Base-by-base conservation (phyloP, 2,329 filamentous ascomycete species). In the Curvularia sp. region DNA sequence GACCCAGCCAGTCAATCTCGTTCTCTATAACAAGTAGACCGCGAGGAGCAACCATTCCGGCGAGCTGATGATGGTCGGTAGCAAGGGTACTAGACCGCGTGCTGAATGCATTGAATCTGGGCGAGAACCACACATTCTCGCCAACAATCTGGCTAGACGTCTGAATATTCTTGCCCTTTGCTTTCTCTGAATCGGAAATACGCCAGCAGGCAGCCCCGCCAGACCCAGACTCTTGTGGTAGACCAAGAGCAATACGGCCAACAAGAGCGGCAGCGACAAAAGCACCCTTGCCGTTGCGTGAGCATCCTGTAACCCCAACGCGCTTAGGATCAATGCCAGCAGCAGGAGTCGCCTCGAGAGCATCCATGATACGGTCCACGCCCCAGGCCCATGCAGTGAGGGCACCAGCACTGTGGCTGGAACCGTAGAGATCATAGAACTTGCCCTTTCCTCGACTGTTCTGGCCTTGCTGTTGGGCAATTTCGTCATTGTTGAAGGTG, bases 121-220 rank as follows among this genome's bases (percentile, higher is more conserved):
- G 77, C 53, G 83, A 85, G 80, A 88, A 87, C 86, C 86, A 89
- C 20, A 86, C 84, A 66, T 88, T 87, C 77, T 88, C 86, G 33
- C 75, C 77, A 4, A 88, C 78, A 63, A 88, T 88, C 76, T 88
- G 77, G 28, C 77, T 71, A 0, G 85, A 83, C 0, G 85, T 87
- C 76, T 89, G 86, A 67, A 88, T 85, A 72, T 85, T 86, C 73
- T 82, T 80, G 51, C 85, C 85, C 44, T 80, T 75, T 55, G 69
- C 72, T 65, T 86, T 81, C 69, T 86, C 73, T 9, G 69, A 72
- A 59, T 77, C 74, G 28, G 74, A 75, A 47, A 77, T 71, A 58
- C 85, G 83, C 85, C 86, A 88, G 78, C 85, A 88, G 15, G 84
- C 85, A 20, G 85, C 81, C 41, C 85, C 86, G 53, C 86, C 86